These are phyloP conservation scores for Scutellaria barbata DNA, from an alignment of 257 asterid species.

Conservation along the genomic window DNA sequence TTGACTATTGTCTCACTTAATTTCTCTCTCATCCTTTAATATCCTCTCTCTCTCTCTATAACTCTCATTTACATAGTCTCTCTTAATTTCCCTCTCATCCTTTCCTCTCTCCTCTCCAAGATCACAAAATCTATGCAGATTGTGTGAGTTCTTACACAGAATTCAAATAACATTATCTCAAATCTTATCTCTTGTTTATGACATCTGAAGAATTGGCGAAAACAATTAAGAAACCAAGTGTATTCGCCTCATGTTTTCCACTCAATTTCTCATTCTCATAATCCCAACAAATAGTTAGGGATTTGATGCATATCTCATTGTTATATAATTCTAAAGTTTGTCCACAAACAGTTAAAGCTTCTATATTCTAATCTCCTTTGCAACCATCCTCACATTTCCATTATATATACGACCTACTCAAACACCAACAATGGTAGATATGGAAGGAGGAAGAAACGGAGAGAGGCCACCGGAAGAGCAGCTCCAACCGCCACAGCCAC, in stretches of 20 bases:
- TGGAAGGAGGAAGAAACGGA: conserved; percentile 41
- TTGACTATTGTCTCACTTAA: too few relatives aligned
- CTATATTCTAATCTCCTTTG: conserved; percentile 27
- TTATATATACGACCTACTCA: conserved; percentile 6
- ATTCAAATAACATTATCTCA: not conserved
- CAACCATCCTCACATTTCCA: not conserved
- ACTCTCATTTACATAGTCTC: too few relatives aligned
- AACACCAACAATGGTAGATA: not conserved
- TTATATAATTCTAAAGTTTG: conserved; percentile 32
- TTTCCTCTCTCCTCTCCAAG: not conserved
- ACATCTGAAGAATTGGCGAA: not conserved
- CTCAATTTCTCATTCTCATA: conserved; percentile 36
- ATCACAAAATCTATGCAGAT: conserved; percentile 2
- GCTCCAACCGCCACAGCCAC: conserved; percentile 39
- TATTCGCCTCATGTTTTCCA: conserved; percentile 2
- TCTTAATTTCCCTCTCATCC: not conserved
- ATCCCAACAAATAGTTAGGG: conserved; percentile 39
- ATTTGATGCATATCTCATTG: conserved; percentile 46
- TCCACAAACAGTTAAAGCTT: conserved; percentile 35
- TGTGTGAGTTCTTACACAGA: not conserved
- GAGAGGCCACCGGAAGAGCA: conserved; percentile 23
- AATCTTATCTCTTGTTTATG: not conserved
- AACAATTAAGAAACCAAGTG: not conserved
- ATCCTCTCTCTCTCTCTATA: too few relatives aligned
- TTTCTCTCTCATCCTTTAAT: too few relatives aligned